A percentile compares a stretch with the other conserved stretches of the same genome.
These are phyloP conservation scores for Ceratobasidium sp. DNA, from an alignment of 1,284 basidiomycete genomes.

Conservation along the genomic window DNA sequence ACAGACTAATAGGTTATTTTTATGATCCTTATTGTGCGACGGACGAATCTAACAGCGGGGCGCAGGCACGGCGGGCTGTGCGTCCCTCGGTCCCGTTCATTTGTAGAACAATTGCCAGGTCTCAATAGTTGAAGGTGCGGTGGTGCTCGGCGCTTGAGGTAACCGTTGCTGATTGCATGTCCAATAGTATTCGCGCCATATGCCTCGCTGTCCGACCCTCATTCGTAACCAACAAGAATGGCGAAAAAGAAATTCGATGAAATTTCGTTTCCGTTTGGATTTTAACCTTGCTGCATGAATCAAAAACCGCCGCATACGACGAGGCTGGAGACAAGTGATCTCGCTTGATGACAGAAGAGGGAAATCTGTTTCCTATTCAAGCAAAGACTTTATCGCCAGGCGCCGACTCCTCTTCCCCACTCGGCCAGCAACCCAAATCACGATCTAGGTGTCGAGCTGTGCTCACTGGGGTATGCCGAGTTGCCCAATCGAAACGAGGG, in stretches of 20 bases:
- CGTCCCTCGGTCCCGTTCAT: not conserved
- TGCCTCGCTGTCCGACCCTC: conserved; percentile 9
- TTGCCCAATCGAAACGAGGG: conserved; percentile 6
- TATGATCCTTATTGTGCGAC: conserved; percentile 17
- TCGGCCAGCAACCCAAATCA: not conserved
- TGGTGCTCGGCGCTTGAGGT: conserved; percentile 7
- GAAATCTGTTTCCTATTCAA: conserved; percentile 16
- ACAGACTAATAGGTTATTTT: conserved; percentile 22
- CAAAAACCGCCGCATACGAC: not conserved
- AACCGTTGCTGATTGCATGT: conserved; percentile 5
- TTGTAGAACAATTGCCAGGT: not conserved
- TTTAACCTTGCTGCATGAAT: conserved; percentile 2
- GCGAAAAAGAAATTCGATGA: not conserved
- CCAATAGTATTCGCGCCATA: not conserved
- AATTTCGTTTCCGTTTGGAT: conserved; percentile 8
- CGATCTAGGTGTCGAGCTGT: conserved; percentile 11
- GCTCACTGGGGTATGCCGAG: conserved; percentile 15
- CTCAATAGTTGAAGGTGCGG: not conserved
- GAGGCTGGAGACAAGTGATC: not conserved
- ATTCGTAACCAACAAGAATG: conserved; percentile 2
- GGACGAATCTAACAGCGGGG: not conserved
- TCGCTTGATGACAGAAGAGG: conserved; percentile 24
- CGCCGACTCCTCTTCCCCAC: not conserved
- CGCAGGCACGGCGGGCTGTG: conserved; percentile 9
- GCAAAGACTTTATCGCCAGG: conserved; percentile 5